Conservation (phyloP, 2,329 filamentous ascomycete genomes). For the Talaromyces verruculosus region DNA sequence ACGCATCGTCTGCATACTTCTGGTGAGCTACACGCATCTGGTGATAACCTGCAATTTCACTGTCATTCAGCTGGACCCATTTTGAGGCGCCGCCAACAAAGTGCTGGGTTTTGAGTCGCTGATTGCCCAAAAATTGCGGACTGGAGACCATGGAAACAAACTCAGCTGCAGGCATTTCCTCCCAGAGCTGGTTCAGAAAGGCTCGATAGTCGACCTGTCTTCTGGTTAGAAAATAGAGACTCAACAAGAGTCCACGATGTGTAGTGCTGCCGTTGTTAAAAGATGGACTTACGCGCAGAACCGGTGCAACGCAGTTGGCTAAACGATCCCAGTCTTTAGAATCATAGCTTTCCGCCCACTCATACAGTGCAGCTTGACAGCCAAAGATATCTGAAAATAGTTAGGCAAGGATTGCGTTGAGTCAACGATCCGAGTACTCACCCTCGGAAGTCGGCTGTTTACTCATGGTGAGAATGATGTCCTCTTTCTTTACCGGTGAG, state of each 20-base stretch:
- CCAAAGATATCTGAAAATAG: background rate
- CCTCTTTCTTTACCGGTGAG: background rate
- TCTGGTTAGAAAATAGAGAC: background rate
- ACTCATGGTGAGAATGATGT: background rate
- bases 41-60: slow-evolving; percentile 30
- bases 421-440: background rate
- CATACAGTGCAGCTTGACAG: slow-evolving; percentile 9
- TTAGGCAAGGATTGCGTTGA: background rate
- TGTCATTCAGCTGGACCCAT: slow-evolving; percentile 28
- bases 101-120: slow-evolving; percentile 25
- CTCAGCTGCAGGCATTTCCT: slow-evolving; percentile 22
- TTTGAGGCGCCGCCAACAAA: slow-evolving; percentile 25
- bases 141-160: slow-evolving; percentile 9
- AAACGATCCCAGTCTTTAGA: slow-evolving; percentile 20
- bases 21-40: slow-evolving; percentile 47
- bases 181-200: background rate
- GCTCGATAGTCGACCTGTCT: slow-evolving; percentile 10
- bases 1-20: background rate
- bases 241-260: background rate
- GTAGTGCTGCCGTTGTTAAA: background rate
- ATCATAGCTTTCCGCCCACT: slow-evolving; percentile 20
- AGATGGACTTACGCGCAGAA: background rate
- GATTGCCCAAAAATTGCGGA: slow-evolving; percentile 23
- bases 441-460: background rate
- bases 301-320: slow-evolving; percentile 5